Conservation (phyloP, 1,284 basidiomycete genomes). For the Leccinum huronense region DNA sequence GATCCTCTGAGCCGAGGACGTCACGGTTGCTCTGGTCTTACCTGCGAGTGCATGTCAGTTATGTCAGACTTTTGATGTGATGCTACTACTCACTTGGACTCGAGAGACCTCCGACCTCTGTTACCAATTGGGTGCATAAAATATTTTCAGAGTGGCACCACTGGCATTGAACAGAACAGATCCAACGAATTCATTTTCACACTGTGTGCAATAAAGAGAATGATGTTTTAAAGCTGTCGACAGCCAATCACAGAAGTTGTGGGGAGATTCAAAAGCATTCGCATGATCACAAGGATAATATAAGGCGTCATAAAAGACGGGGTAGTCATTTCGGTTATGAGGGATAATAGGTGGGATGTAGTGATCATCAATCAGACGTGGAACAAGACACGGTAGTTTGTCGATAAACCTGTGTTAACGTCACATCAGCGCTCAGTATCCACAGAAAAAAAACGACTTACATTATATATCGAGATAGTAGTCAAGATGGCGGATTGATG, state of each 20-base stretch:
- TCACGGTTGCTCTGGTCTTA: no score
- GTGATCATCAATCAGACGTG: no score
- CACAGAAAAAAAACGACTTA: neutral
- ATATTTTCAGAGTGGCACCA: no score
- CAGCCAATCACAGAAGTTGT: neutral
- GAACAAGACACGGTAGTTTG: no score
- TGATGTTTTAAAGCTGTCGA: neutral
- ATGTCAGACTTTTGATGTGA: no score
- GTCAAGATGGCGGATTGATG: no score
- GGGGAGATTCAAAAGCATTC: neutral
- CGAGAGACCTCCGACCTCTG: no score
- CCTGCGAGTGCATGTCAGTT: no score
- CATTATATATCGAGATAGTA: neutral
- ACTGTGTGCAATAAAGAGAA: neutral
- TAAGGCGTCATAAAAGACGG: neutral
- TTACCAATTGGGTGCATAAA: no score
- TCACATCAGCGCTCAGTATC: neutral
- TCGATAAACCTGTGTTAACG: neutral
- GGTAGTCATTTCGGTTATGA: neutral
- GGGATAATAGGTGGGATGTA: slow-evolving; percentile 5
- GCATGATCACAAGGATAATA: neutral
- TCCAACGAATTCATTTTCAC: neutral
- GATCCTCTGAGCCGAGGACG: no score
- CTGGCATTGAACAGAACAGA: neutral
- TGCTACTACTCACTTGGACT: no score